Base-by-base conservation (phyloP, 352 stramenopile species). In the Globisporangium splendens region DNA sequence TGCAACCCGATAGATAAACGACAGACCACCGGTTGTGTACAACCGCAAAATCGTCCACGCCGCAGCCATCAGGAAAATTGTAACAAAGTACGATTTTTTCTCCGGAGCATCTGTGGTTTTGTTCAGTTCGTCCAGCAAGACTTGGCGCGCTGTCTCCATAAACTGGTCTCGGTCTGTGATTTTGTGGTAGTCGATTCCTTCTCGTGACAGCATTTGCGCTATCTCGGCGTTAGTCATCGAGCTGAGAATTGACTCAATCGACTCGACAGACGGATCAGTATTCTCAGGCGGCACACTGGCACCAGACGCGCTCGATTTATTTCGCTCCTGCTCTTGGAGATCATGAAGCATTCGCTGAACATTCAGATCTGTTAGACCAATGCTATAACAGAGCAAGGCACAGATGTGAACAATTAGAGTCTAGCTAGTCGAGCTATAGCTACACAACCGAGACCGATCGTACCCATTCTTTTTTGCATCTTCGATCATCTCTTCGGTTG, bases 331-430 rank as follows among this genome's bases (percentile, higher is more conserved):
- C 21, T 88, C 70, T 69, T 93, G 86, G 14, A 93, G 70, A 35
- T 95, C 75, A 41, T 88, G 70, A 17, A 95, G 65, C 78, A 93
- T 92, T 60, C 87, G 66, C 62, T 95, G 86, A 4, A 93, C 72
- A 51, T 75, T 79, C 12, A 46, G 63, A 52, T 92, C 83, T 0
- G 77, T 89, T 43, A 93, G 57, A 66, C 93, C 83, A 43, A 95
- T 93, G 21, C 85, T 95, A 33, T 1, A 28, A 21, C 24, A 53
- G 20, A 28, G 15, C 46, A 38, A 58, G 33, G 18, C 15, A 22
- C 31, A 21, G 17, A 33, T 8, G n/a, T 35, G 14, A 50, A 21
- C 10, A 43, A 13, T 46, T 15, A 31, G 31, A 17, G 18, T 24
- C 4, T 43, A 15, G 10, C 22, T 6, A 54, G 49, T 18, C 14